Evolutionary conservation across 306 rosid genomes (phyloP), one percentile per base, ranked within the genome.

Genomic region (Psophocarpus tetragonolobus): DNA sequence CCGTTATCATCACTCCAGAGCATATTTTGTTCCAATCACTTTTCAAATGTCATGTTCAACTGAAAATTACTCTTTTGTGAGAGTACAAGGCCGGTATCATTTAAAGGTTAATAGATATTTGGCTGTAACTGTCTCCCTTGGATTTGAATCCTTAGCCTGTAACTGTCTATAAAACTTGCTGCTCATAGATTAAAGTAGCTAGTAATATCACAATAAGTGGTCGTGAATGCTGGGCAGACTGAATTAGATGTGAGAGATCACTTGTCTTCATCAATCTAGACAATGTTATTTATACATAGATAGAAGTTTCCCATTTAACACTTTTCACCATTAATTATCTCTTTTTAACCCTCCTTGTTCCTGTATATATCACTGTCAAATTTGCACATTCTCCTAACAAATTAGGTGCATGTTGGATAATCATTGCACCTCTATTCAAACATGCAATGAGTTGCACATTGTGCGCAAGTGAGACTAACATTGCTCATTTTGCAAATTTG

Each of bases 21-120:
- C 61, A 82, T 69, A 74, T 74, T 47, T 63, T 44, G 26, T 23
- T 47, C 75, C 84, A 71, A 71, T 53, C 73, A 74, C 56, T 44
- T 62, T 45, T 17, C 26, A 65, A 65, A 50, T 42, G 82, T 85
- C 88, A 71, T 8, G 8, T 13, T 82, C 82, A 79, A 29, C 26
- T 75, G 84, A 75, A 79, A 82, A 45, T 69, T 30, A 65, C 84
- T 47, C 33, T 45, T 82, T 48, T 82, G 80, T 78, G 81, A 35
- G 67, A 42, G 60, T 56, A 63, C 75, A 53, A 74, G 84, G 63
- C 44, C 11, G 1, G 60, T 44, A 11, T 77, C 81, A 33, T 35
- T 81, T 32, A 17, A 71, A 44, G 30, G 35, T 77, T 17, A 65
- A 71, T 62, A 71, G 51, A 73, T 58, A 33, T 60, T 63, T 61